A percentile compares a stretch with the other conserved stretches of the same genome.
Evolutionary conservation across 495 filamentous ascomycete genomes (phyloP).

Genomic region (Lophium mytilinum): DNA sequence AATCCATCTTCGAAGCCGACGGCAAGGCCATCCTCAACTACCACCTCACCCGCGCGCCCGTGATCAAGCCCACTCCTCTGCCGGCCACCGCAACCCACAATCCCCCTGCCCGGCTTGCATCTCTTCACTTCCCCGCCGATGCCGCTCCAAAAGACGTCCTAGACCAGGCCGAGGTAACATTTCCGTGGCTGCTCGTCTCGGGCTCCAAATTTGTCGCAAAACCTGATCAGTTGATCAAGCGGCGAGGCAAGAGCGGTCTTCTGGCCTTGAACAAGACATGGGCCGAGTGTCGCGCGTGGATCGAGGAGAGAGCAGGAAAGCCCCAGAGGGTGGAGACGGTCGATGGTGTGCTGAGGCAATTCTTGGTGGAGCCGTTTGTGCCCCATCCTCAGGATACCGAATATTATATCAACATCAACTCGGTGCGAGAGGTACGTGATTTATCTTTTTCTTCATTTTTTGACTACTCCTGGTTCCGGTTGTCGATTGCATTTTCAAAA

Average conservation of each 20-base stretch:
- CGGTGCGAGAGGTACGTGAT: conserved; percentile 72
- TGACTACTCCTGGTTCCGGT: background rate
- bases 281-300: conserved; percentile 86
- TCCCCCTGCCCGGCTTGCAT: conserved; percentile 79
- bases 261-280: conserved; percentile 96
- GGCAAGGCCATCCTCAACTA: conserved; percentile 99
- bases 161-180: conserved; percentile 88
- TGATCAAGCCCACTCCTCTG: conserved; percentile 96
- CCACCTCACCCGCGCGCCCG: conserved; percentile 95
- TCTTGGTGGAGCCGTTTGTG: conserved; percentile 97
- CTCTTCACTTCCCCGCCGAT: conserved; percentile 87
- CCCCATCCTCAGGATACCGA: conserved; percentile 88
- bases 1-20: conserved; percentile 96
- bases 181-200: conserved; percentile 79
- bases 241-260: conserved; percentile 96
- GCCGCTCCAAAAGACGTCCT: conserved; percentile 74
- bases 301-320: conserved; percentile 86
- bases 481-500: background rate
- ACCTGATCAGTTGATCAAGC: conserved; percentile 99
- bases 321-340: conserved; percentile 85
- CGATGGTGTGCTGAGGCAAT: conserved; percentile 79
- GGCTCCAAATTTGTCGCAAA: conserved; percentile 96
- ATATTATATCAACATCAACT: conserved; percentile 98
- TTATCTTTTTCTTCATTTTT: conserved; percentile 14
- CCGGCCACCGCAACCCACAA: conserved; percentile 82